These are phyloP conservation scores for Erodium texanum DNA, from an alignment of 441 rosid genomes.

Conservation along the genomic window DNA sequence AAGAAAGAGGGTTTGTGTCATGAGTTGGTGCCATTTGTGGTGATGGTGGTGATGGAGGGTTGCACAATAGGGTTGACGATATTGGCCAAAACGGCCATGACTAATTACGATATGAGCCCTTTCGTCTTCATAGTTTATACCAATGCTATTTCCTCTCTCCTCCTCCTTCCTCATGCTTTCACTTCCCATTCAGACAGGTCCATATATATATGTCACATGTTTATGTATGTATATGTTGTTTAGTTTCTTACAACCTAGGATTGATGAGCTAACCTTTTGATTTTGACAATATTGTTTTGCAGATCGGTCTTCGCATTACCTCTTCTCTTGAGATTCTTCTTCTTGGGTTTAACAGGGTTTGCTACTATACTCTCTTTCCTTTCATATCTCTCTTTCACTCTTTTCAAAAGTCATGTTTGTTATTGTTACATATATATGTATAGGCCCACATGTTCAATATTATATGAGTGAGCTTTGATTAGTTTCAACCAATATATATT, in stretches of 20 bases:
- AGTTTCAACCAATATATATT: no score
- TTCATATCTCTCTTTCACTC: neutral
- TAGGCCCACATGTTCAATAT: no score
- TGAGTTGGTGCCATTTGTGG: conserved; percentile 31
- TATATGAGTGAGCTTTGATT: no score
- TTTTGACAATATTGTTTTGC: conserved; percentile 17
- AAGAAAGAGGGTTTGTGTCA: neutral
- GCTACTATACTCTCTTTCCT: conserved; percentile 9
- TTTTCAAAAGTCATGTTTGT: neutral
- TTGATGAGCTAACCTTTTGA: no score
- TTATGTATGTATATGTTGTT: no score
- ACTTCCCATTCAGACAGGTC: conserved; percentile 50
- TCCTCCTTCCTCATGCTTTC: conserved; percentile 56
- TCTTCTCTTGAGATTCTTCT: conserved; percentile 46
- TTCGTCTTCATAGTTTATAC: conserved; percentile 64
- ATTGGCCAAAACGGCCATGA: conserved; percentile 50
- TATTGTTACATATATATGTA: no score
- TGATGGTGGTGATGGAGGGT: conserved; percentile 65
- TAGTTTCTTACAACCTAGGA: no score
- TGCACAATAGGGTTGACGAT: conserved; percentile 63
- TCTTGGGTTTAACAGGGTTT: conserved; percentile 69
- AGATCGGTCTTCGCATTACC: conserved; percentile 41
- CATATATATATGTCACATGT: neutral
- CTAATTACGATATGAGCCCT: conserved; percentile 50
- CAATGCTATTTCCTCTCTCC: conserved; percentile 41